Evolutionary conservation across 225 moss, liverwort and hornwort genomes (phyloP).

Genomic region (Neckera pumila): DNA sequence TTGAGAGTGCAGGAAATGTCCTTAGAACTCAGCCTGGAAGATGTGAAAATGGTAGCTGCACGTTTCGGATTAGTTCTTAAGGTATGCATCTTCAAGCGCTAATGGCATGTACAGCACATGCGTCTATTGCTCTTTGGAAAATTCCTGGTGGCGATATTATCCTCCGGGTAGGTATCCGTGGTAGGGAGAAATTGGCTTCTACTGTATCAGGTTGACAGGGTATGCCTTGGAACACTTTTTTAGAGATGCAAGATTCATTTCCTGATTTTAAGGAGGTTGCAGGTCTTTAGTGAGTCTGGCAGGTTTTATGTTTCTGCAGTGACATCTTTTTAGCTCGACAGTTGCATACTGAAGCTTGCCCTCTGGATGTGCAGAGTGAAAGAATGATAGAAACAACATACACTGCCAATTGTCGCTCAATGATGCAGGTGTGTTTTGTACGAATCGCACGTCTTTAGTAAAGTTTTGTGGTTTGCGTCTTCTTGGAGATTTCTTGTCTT

Average conservation of each 20-base stretch:
- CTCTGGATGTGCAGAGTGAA: conserved; percentile 47
- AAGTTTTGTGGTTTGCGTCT: neutral
- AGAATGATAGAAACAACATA: conserved; percentile 69
- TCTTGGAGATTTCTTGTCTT: neutral
- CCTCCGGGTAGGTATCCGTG: neutral
- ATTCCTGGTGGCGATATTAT: neutral
- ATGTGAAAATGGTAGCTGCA: conserved; percentile 56
- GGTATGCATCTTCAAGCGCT: conserved; percentile 23
- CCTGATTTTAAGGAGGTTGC: neutral
- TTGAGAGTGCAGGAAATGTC: conserved; percentile 66
- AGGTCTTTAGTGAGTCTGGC: neutral
- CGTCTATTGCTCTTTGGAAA: neutral
- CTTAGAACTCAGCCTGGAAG: conserved; percentile 65
- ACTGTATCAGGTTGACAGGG: neutral
- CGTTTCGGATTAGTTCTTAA: conserved; percentile 46
- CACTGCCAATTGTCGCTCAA: conserved; percentile 66
- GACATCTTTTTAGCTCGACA: neutral
- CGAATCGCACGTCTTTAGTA: neutral
- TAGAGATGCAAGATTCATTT: neutral
- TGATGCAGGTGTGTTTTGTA: conserved; percentile 65
- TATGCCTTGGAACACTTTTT: neutral
- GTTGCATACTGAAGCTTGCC: conserved; percentile 12
- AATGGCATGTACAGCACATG: neutral
- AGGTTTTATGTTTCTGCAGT: neutral
- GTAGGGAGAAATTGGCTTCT: neutral